Conservation (phyloP, 164 flowering plant species). For the Macadamia integrifolia region DNA sequence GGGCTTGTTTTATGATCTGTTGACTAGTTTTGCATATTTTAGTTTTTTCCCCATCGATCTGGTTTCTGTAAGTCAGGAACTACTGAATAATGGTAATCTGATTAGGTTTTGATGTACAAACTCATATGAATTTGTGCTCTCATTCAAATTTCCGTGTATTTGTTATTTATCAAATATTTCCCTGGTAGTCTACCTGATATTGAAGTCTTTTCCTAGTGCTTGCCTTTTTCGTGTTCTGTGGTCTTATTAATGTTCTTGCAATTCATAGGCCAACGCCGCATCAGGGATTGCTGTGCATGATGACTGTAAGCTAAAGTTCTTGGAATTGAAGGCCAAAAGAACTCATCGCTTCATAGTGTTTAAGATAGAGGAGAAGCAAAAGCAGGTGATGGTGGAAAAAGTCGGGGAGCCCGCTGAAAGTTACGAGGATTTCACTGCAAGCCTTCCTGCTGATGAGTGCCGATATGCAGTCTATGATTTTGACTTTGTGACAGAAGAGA, state of each 20-base stretch:
- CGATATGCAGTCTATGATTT: constrained; percentile 64
- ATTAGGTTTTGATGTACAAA: background rate
- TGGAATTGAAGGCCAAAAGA: constrained; percentile 68
- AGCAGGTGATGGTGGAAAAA: constrained; percentile 70
- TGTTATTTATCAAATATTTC: background rate
- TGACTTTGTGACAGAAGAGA: constrained; percentile 59
- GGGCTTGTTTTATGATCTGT: background rate
- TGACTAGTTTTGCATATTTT: background rate
- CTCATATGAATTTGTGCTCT: background rate
- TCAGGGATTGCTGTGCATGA: constrained; percentile 71
- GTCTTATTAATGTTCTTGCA: background rate
- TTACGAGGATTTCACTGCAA: constrained; percentile 56
- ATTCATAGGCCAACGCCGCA: constrained; percentile 60
- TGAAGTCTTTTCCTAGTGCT: background rate
- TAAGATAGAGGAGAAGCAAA: constrained; percentile 63
- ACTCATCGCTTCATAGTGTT: constrained; percentile 55
- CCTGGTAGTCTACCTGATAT: background rate
- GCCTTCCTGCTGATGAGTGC: constrained; percentile 59
- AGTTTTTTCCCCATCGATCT: background rate
- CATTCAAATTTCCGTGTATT: background rate
- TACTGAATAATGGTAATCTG: background rate
- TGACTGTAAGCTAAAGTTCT: constrained; percentile 63
- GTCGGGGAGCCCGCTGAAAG: constrained; percentile 49
- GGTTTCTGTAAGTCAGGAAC: background rate
- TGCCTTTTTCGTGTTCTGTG: background rate